Evolutionary conservation across 768 basidiomycete genomes (phyloP), one percentile per base, ranked within the genome.

Genomic region (Sporobolomyces pararoseus): DNA sequence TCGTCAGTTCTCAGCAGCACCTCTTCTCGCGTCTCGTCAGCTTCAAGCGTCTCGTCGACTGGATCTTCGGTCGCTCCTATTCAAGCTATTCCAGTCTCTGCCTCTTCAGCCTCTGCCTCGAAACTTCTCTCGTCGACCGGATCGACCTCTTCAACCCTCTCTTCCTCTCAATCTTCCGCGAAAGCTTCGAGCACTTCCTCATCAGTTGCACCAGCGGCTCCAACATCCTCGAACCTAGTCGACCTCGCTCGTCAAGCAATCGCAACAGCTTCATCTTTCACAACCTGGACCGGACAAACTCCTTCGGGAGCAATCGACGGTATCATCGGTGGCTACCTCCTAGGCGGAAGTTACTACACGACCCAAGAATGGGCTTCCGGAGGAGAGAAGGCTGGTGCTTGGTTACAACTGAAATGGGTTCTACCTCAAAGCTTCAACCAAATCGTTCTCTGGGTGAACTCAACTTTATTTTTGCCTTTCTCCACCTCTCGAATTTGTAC

Each of bases 231-330:
- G 32, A 29, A 16, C n/a, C 44, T 31, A 53, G 32, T 42, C 32
- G 9, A 57, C n/a, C 46, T 58, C 35, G 73, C 73, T 4, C 63
- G 27, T 16, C 7, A 23, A 17, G 70, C 66, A 2, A 39, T 35
- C 14, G 60, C 64, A 13, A 29, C 25, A 1, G 70, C 64, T 14
- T 75, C 73, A 23, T 57, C 57, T 13, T 19, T 49, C 29, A 51
- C 4, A 2, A 6, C 16, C 0, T 62, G 34, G 42, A 39, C 14
- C 5, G 51, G 34, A 9, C 54, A 58, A 54, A 47, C 39, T 5
- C 63, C 66, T 7, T 12, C 21, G 10, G 32, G n/a, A 23, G 73
- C 67, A 12, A 65, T 69, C 37, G 73, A 71, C 34, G 70, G 70
- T 12, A 39, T 52, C 58, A 31, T 71, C 32, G 66, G 65, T 23